phyloP scores from a whole-genome alignment of 164 flowering plant species.

The Annona squamosa region DNA sequence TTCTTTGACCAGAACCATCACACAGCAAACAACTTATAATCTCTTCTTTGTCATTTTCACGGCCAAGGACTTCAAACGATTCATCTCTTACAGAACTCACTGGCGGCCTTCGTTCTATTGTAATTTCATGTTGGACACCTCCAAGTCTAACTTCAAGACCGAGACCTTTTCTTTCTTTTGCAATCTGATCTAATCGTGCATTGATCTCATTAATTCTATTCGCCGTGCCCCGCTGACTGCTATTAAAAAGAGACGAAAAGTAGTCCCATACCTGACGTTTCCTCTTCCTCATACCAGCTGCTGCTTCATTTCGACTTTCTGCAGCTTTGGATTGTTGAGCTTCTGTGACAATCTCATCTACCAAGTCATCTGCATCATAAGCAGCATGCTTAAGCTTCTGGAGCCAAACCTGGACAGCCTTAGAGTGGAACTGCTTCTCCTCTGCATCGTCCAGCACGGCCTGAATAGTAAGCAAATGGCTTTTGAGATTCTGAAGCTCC shows the following conservation, averaged over 20 bases:
- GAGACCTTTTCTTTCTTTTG: background rate
- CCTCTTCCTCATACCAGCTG: background rate
- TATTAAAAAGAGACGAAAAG: background rate
- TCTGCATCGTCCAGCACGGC: slow-evolving; percentile 1
- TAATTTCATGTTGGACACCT: no score
- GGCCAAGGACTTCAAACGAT: background rate
- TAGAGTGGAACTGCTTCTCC: background rate
- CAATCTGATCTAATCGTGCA: slow-evolving; percentile 6
- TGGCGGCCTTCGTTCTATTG: background rate
- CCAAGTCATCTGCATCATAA: background rate
- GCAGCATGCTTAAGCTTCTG: background rate
- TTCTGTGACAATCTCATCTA: background rate
- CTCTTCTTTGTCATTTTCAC: slow-evolving; percentile 6
- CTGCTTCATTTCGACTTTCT: no score
- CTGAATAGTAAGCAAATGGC: background rate
- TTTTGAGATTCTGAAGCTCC: background rate
- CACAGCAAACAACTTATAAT: background rate
- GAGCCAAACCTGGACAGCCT: background rate
- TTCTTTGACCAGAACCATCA: background rate
- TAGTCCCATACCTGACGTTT: background rate
- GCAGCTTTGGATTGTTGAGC: background rate
- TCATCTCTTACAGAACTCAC: slow-evolving; percentile 1
- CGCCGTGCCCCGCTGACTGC: background rate
- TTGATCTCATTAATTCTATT: background rate
- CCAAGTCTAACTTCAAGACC: background rate